phyloP scores from a whole-genome alignment of 345 rosid species.

The Corchorus olitorius region DNA sequence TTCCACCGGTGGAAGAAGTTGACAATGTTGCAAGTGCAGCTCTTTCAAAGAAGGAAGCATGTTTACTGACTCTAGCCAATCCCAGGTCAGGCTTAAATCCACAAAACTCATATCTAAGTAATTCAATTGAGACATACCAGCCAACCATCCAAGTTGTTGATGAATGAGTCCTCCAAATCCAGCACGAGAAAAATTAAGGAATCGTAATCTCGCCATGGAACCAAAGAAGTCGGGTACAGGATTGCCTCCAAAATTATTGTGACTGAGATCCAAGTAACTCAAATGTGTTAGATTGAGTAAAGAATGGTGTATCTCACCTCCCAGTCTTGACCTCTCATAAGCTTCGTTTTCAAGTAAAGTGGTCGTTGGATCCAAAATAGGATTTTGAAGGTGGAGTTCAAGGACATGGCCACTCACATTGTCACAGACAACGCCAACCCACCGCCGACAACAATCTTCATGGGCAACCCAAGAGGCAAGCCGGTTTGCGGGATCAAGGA shows the following conservation, averaged over 20 bases:
- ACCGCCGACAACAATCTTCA: slow-evolving; percentile 22
- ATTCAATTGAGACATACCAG: slow-evolving; percentile 37
- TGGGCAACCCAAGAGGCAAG: slow-evolving; percentile 30
- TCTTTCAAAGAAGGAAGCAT: slow-evolving; percentile 37
- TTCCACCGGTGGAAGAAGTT: no score
- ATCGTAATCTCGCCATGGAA: no score
- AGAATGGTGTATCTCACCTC: slow-evolving; percentile 32
- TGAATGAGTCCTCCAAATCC: no score
- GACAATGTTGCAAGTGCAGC: neutral
- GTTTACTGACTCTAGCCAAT: slow-evolving; percentile 42
- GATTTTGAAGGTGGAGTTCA: slow-evolving; percentile 22
- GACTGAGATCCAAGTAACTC: slow-evolving; percentile 19
- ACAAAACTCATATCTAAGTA: slow-evolving; percentile 39
- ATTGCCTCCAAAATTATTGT: no score
- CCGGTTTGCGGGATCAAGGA: slow-evolving; percentile 31
- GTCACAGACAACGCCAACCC: slow-evolving; percentile 30
- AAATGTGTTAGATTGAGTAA: slow-evolving; percentile 21
- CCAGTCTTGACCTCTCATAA: slow-evolving; percentile 4
- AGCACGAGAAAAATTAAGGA: no score
- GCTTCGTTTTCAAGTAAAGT: neutral
- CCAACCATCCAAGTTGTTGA: slow-evolving; percentile 37
- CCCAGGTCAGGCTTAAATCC: slow-evolving; percentile 32
- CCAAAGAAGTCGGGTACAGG: no score
- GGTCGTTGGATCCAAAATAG: neutral
- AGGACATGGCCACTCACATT: slow-evolving; percentile 12